Evolutionary conservation across 2,329 filamentous ascomycete genomes (phyloP), one percentile per base, ranked within the genome.

Genomic region (Nemania sp.): DNA sequence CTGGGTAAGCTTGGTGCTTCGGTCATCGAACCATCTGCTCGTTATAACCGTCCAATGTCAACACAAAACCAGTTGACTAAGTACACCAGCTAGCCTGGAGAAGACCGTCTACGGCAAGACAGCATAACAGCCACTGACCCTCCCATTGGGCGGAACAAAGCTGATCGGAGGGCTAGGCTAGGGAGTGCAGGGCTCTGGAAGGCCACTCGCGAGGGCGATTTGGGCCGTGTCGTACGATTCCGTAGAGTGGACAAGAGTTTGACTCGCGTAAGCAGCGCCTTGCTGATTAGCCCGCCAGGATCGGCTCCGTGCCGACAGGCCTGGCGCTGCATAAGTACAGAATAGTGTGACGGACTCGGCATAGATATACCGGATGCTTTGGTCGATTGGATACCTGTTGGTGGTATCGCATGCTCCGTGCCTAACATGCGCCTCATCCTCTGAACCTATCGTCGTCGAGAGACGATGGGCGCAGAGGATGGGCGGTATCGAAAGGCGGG

Each of bases 191-290:
- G n/a, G 28, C n/a, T 31, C 28, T 31, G 11, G 28, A 14, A 31
- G 28, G n/a, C 19, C 37, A 28, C 45, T 49, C 19, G 26, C 4
- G 26, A 51, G 31, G 37, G 24, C 24, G 30, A 40, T 14, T 23
- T 11, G n/a, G n/a, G n/a, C 9, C 28, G 6, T 23, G 23, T 54
- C 37, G 34, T 44, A 36, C 43, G 42, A 48, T 39, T 17, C 33
- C 19, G 22, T n/a, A n/a, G n/a, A n/a, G n/a, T n/a, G n/a, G 9
- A n/a, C 28, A 19, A 3, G 6, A 47, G 40, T 33, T 55, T 48
- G 55, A 52, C 52, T 57, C 55, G 55, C 39, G 34, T 34, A 33
- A 48, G 53, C 43, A 33, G 20, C 36, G 44, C n/a, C 42, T 47
- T 48, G 42, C 23, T 23, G 9, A 46, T 24, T 19, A 36, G 6